Evolutionary conservation across 2,329 filamentous ascomycete genomes (phyloP).

Genomic region (Aspergillus novoparasiticus): DNA sequence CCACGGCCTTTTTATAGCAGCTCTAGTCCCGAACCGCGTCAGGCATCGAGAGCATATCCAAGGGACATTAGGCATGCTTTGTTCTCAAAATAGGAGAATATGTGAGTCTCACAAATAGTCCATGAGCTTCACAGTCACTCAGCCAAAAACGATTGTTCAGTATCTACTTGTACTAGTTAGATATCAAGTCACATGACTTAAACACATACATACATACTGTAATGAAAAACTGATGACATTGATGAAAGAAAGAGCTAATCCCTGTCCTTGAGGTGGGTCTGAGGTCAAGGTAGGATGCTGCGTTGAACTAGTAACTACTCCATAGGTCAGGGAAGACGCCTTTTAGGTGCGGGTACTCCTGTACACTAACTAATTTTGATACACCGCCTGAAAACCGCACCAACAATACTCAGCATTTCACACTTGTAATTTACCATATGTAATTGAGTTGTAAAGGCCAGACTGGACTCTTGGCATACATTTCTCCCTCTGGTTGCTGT

Average conservation of each 20-base stretch:
- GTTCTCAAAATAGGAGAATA: background rate
- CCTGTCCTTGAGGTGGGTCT: too few relatives aligned
- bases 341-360: too few relatives aligned
- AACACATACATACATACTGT: background rate
- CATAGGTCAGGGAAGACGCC: too few relatives aligned
- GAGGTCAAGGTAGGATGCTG: too few relatives aligned
- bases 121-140: background rate
- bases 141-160: background rate
- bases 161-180: background rate
- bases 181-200: conserved; percentile 5
- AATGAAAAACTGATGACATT: too few relatives aligned
- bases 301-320: too few relatives aligned
- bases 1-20: conserved; percentile 28
- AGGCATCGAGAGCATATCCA: conserved; percentile 55
- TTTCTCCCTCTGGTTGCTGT: background rate
- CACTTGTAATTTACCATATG: conserved; percentile 10
- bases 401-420: background rate
- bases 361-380: too few relatives aligned
- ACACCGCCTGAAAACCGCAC: too few relatives aligned
- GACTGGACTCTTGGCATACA: conserved; percentile 24
- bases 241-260: too few relatives aligned
- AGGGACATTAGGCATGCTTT: conserved; percentile 42
- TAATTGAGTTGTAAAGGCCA: conserved; percentile 40
- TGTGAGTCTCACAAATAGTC: too few relatives aligned
- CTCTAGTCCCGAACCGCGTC: conserved; percentile 37